phyloP scores from a whole-genome alignment of 2,329 filamentous ascomycete genomes.

The Rutstroemia sp. region DNA sequence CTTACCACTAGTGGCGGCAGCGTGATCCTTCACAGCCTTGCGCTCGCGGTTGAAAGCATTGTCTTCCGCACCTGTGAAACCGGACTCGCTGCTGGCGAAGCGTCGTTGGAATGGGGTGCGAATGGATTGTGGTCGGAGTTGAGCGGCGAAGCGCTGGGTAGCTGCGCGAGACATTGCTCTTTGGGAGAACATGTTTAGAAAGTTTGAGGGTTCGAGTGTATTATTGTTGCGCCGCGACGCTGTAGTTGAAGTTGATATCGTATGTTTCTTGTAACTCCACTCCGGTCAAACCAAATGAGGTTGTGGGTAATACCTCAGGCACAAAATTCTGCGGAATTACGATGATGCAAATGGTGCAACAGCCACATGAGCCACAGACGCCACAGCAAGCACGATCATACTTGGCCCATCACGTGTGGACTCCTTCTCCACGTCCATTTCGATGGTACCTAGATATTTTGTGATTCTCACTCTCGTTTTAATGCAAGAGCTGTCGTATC shows the following conservation, averaged over 20 bases:
- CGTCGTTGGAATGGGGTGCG: constrained; percentile 60
- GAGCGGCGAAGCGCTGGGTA: constrained; percentile 54
- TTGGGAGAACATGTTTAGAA: constrained; percentile 52
- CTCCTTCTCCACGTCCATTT: too few species aligned
- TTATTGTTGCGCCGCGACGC: constrained; percentile 5
- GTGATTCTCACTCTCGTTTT: too few species aligned
- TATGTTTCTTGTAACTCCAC: constrained; percentile 3
- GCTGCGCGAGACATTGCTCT: constrained; percentile 50
- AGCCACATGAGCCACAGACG: too few species aligned
- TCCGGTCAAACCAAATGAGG: not conserved
- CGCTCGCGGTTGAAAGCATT: constrained; percentile 94
- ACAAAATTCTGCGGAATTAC: too few species aligned
- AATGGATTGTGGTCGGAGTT: constrained; percentile 47
- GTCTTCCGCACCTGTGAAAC: constrained; percentile 57
- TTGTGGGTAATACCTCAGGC: too few species aligned
- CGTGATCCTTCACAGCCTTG: constrained; percentile 84
- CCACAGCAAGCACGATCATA: too few species aligned
- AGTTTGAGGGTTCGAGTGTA: constrained; percentile 13
- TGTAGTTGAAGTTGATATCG: not conserved
- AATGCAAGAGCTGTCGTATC: too few species aligned
- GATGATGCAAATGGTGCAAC: too few species aligned
- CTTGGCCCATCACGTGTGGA: too few species aligned
- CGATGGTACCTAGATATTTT: too few species aligned
- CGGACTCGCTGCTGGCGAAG: constrained; percentile 56
- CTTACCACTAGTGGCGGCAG: constrained; percentile 74